phyloP scores from a whole-genome alignment of 441 rosid species.

The Euphorbia celastroides region DNA sequence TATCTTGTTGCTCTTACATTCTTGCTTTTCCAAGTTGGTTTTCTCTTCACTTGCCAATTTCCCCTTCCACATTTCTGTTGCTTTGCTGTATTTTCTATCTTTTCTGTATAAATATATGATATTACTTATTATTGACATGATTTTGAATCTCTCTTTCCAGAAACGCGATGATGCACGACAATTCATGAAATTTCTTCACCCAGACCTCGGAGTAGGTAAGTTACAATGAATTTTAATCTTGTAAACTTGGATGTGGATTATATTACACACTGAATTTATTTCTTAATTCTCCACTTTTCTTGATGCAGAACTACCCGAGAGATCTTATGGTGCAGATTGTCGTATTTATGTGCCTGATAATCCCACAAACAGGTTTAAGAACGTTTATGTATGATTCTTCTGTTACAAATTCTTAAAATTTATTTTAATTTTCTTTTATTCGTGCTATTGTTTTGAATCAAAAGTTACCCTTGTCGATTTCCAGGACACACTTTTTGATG shows the following conservation, averaged over 20 bases:
- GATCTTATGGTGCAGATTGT: slow-evolving; percentile 96
- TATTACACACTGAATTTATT: not conserved
- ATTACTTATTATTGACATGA: slow-evolving; percentile 19
- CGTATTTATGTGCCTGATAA: slow-evolving; percentile 81
- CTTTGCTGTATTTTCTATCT: not conserved
- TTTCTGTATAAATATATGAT: too few species aligned
- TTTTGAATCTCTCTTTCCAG: slow-evolving; percentile 33
- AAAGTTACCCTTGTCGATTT: slow-evolving; percentile 14
- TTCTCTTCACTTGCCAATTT: not conserved
- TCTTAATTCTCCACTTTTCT: slow-evolving; percentile 6
- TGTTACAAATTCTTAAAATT: slow-evolving; percentile 21
- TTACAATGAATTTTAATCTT: not conserved
- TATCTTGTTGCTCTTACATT: slow-evolving; percentile 93
- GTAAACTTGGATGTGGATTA: too few species aligned
- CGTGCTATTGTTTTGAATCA: slow-evolving; percentile 24
- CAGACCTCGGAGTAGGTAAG: slow-evolving; percentile 93
- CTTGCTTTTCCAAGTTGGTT: slow-evolving; percentile 92
- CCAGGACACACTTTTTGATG: slow-evolving; percentile 92
- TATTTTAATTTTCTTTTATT: not conserved
- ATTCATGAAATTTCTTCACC: slow-evolving; percentile 99
- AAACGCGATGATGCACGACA: slow-evolving; percentile 94
- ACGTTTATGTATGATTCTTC: slow-evolving; percentile 97
- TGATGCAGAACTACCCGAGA: slow-evolving; percentile 93
- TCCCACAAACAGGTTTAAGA: slow-evolving; percentile 97
- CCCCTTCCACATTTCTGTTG: not conserved